These are phyloP conservation scores for Trichoderma gracile DNA, from an alignment of 2,329 filamentous ascomycete genomes.

Conservation along the genomic window DNA sequence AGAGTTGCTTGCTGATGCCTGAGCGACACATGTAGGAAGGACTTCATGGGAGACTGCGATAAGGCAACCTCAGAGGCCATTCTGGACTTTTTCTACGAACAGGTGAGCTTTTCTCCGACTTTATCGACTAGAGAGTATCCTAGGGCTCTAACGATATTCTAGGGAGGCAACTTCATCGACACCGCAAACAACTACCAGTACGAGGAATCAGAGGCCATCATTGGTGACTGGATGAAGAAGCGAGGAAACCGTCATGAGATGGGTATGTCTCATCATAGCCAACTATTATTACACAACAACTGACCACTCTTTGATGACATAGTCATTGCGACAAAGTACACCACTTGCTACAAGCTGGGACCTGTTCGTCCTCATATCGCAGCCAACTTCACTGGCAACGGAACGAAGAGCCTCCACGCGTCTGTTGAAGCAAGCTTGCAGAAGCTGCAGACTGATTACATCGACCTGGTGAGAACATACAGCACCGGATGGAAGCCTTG, in stretches of 20 bases:
- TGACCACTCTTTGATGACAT: neutral
- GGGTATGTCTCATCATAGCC: constrained; percentile 41
- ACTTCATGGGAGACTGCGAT: constrained; percentile 64
- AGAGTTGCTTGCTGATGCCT: neutral
- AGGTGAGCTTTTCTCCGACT: constrained; percentile 40
- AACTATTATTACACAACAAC: neutral
- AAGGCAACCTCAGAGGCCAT: constrained; percentile 63
- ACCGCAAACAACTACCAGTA: constrained; percentile 69
- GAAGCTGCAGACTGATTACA: constrained; percentile 67
- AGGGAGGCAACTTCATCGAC: constrained; percentile 69
- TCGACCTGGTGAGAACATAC: constrained; percentile 56
- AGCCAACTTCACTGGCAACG: constrained; percentile 60
- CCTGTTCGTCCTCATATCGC: constrained; percentile 45
- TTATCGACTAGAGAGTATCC: neutral
- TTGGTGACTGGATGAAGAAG: constrained; percentile 70
- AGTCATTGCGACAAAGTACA: constrained; percentile 71
- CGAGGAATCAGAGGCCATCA: constrained; percentile 62
- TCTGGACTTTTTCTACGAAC: constrained; percentile 64
- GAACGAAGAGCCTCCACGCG: constrained; percentile 59
- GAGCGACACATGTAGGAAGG: constrained; percentile 42
- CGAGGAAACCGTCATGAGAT: constrained; percentile 66
- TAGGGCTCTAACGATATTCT: constrained; percentile 28
- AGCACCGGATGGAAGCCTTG: accelerated
- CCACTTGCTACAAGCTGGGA: constrained; percentile 56
- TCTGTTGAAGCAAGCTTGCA: constrained; percentile 58